These are phyloP conservation scores for Cichorium intybus DNA, from an alignment of 140 eudicot species.

Conservation along the genomic window DNA sequence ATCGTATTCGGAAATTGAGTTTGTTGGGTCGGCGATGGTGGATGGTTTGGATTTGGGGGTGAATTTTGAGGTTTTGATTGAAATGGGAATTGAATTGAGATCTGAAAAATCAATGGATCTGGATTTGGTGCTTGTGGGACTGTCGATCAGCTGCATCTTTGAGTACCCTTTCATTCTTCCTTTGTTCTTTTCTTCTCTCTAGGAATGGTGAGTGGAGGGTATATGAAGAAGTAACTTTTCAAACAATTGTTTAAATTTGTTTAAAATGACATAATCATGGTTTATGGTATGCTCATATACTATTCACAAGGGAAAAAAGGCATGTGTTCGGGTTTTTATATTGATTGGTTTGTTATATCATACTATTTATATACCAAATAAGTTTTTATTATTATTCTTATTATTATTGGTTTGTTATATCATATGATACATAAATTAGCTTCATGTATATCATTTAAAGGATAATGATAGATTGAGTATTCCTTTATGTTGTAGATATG, in stretches of 20 bases:
- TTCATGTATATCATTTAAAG: too few species aligned
- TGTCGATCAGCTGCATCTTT: conserved; percentile 35
- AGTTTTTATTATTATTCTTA: too few species aligned
- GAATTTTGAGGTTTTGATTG: not conserved
- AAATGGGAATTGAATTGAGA: conserved; percentile 25
- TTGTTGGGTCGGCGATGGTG: conserved; percentile 6
- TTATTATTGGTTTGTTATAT: too few species aligned
- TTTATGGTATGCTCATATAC: not conserved
- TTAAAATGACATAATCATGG: not conserved
- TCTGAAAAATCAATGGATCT: conserved; percentile 46
- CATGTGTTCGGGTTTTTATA: too few species aligned
- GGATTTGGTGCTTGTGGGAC: conserved; percentile 29
- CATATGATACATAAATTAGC: too few species aligned
- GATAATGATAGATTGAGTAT: too few species aligned
- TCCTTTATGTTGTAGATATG: too few species aligned
- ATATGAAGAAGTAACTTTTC: conserved; percentile 3
- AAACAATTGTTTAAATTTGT: not conserved
- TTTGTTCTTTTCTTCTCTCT: not conserved
- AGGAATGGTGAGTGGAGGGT: not conserved
- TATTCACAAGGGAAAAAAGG: not conserved
- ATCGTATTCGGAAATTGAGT: not conserved
- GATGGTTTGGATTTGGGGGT: conserved; percentile 10
- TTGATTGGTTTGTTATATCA: too few species aligned
- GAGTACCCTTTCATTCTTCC: conserved; percentile 34
- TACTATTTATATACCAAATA: too few species aligned